These are phyloP conservation scores for Chaetomiaceae sp. DNA, from an alignment of 2,329 filamentous ascomycete genomes.

Conservation along the genomic window DNA sequence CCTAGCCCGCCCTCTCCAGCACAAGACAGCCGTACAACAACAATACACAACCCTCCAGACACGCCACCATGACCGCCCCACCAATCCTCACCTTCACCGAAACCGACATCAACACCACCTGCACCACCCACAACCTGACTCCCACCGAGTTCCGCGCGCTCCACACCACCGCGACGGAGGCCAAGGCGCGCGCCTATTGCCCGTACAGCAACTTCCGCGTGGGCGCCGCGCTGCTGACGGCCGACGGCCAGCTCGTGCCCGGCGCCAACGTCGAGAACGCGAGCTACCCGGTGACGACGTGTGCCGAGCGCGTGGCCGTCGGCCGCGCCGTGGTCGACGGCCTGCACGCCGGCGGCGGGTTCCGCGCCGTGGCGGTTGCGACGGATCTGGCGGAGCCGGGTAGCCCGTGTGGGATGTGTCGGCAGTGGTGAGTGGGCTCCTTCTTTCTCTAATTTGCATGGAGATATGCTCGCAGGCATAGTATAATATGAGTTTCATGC, in stretches of 20 bases:
- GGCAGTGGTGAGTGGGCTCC: slow-evolving; percentile 65
- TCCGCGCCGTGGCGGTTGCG: slow-evolving; percentile 77
- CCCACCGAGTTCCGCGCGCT: slow-evolving; percentile 59
- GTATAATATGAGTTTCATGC: too few relatives aligned
- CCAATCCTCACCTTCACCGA: slow-evolving; percentile 24
- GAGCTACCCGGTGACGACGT: slow-evolving; percentile 87
- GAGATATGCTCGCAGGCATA: too few relatives aligned
- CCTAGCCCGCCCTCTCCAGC: too few relatives aligned
- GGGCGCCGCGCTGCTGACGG: slow-evolving; percentile 69
- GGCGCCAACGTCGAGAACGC: slow-evolving; percentile 95
- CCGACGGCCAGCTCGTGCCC: slow-evolving; percentile 48
- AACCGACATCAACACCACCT: slow-evolving; percentile 27
- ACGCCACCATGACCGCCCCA: neutral
- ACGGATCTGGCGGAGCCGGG: slow-evolving; percentile 67
- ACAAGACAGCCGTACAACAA: neutral
- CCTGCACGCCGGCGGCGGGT: slow-evolving; percentile 34
- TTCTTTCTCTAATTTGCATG: slow-evolving; percentile 21
- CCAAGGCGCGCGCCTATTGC: slow-evolving; percentile 79
- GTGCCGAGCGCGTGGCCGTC: slow-evolving; percentile 87
- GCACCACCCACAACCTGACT: slow-evolving; percentile 46
- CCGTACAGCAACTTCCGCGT: slow-evolving; percentile 91
- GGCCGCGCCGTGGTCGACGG: slow-evolving; percentile 66
- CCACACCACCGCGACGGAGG: slow-evolving; percentile 55
- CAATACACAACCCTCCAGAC: slow-evolving; percentile 9
- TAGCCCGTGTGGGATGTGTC: slow-evolving; percentile 90